Evolutionary conservation across 768 basidiomycete species (phyloP).

Genomic region (Dacryopinax primogenitus): DNA sequence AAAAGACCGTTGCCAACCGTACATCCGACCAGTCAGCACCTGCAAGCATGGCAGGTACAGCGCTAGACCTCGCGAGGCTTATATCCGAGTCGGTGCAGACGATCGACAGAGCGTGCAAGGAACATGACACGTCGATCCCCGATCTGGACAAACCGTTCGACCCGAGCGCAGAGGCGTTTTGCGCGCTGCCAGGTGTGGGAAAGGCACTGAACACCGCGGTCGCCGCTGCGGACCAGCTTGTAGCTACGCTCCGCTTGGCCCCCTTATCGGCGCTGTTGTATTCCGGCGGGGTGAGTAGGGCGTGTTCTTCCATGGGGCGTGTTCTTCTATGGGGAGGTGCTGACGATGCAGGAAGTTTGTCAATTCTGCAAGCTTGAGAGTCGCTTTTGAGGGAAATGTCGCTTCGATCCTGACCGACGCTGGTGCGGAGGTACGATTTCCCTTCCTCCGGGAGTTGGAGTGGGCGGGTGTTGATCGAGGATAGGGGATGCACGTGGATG

Average conservation of each 20-base stretch:
- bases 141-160: constrained; percentile 37
- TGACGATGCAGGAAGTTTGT: not conserved
- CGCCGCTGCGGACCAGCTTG: constrained; percentile 55
- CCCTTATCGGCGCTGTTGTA: constrained; percentile 48
- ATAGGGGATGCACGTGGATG: constrained; percentile 26
- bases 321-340: no score
- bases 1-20: no score
- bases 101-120: not conserved
- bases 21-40: no score
- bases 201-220: constrained; percentile 32
- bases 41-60: not conserved
- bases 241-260: constrained; percentile 51
- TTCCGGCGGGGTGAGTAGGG: not conserved
- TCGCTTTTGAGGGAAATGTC: constrained; percentile 27
- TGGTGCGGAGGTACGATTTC: constrained; percentile 24
- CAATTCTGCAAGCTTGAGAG: constrained; percentile 13
- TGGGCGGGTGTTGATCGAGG: constrained; percentile 23
- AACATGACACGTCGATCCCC: not conserved
- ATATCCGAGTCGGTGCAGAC: not conserved
- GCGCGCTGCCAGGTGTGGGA: constrained; percentile 21
- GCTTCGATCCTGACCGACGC: constrained; percentile 34
- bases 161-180: constrained; percentile 42
- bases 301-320: no score
- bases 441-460: not conserved
- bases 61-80: not conserved